A percentile compares a stretch with the other conserved stretches of the same genome.
Evolutionary conservation across 2,329 filamentous ascomycete species (phyloP).

Genomic region (Paracoccidioides lutzii): DNA sequence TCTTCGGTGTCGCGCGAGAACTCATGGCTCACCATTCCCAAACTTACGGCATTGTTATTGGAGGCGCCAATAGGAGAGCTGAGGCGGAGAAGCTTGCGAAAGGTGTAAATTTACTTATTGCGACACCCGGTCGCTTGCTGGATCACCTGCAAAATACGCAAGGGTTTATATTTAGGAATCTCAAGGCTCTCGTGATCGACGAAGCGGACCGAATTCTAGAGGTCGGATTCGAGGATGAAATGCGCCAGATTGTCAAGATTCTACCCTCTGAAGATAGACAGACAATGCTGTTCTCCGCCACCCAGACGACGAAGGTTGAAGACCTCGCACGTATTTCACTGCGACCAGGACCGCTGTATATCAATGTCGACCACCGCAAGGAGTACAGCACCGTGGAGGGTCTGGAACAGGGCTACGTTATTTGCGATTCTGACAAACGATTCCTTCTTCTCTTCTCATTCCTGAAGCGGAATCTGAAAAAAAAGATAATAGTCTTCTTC

Average conservation of each 20-base stretch:
- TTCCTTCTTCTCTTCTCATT: constrained; percentile 93
- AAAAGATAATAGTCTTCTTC: constrained; percentile 97
- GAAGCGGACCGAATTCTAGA: constrained; percentile 95
- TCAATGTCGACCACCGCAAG: constrained; percentile 88
- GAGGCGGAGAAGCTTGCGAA: constrained; percentile 91
- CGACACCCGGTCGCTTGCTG: constrained; percentile 80
- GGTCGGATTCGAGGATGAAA: constrained; percentile 97
- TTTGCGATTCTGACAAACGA: constrained; percentile 85
- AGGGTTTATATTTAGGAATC: constrained; percentile 80
- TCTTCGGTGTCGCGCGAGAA: constrained; percentile 87
- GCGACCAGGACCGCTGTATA: constrained; percentile 79
- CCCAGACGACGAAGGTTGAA: constrained; percentile 96
- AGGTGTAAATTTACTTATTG: constrained; percentile 88
- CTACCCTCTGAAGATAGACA: constrained; percentile 75
- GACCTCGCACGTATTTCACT: constrained; percentile 91
- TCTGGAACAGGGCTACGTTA: constrained; percentile 87
- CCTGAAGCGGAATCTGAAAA: constrained; percentile 79
- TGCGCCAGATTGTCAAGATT: constrained; percentile 92
- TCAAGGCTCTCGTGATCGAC: constrained; percentile 85
- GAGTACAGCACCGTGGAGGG: constrained; percentile 86
- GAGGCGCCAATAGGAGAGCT: constrained; percentile 77
- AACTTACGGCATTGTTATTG: constrained; percentile 91
- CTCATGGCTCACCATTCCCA: constrained; percentile 89
- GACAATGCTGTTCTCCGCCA: constrained; percentile 97
- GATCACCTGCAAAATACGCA: constrained; percentile 91